These are phyloP conservation scores for Beauveria rudraprayagi DNA, from an alignment of 2,329 filamentous ascomycete genomes.

Conservation along the genomic window DNA sequence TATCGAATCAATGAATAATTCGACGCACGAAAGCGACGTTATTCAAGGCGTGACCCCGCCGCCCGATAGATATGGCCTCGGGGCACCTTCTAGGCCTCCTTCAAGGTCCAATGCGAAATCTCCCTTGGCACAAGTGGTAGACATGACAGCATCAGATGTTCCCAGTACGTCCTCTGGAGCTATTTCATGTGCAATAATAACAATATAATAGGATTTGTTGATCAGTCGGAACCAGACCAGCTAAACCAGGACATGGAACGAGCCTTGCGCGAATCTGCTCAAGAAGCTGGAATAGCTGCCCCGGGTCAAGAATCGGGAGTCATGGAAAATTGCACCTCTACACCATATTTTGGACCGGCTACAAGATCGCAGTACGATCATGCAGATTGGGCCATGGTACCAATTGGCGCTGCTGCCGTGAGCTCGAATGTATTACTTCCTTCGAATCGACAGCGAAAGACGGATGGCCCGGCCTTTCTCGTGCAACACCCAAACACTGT, in stretches of 20 bases:
- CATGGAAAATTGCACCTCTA: neutral
- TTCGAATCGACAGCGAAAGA: slow-evolving; percentile 34
- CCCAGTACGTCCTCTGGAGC: slow-evolving; percentile 24
- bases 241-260: slow-evolving; percentile 38
- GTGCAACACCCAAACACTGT: slow-evolving; percentile 25
- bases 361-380: slow-evolving; percentile 47
- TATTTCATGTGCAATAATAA: neutral
- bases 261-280: slow-evolving; percentile 48
- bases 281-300: slow-evolving; percentile 38
- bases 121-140: slow-evolving; percentile 44
- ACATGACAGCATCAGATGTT: slow-evolving; percentile 36
- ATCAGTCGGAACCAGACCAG: slow-evolving; percentile 40
- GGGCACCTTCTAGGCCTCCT: slow-evolving; percentile 52
- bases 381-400: slow-evolving; percentile 52
- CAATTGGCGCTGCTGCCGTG: slow-evolving; percentile 23
- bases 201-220: neutral
- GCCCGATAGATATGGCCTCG: slow-evolving; percentile 31
- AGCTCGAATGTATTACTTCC: slow-evolving; percentile 22
- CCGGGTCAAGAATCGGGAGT: slow-evolving; percentile 34
- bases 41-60: slow-evolving; percentile 37
- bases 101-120: slow-evolving; percentile 51
- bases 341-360: slow-evolving; percentile 50
- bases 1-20: slow-evolving; percentile 1
- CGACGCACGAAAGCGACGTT: slow-evolving; percentile 17
- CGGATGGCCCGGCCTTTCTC: slow-evolving; percentile 44